phyloP scores from a whole-genome alignment of 345 rosid species.

The Nephelium lappaceum region DNA sequence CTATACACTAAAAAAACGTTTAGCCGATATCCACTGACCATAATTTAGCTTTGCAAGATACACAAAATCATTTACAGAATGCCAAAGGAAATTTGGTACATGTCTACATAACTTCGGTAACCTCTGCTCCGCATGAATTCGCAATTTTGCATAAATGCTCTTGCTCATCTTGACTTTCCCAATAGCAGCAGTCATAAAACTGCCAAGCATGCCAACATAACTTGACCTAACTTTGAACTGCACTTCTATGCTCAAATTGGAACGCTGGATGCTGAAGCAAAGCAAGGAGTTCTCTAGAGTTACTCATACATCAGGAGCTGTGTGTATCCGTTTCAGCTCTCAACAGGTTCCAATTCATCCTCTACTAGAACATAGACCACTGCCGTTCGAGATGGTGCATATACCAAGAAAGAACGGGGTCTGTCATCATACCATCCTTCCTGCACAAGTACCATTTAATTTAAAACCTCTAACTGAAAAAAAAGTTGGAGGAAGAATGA shows the following conservation, averaged over 20 bases:
- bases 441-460: slow-evolving; percentile 43
- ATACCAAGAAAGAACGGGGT: slow-evolving; percentile 73
- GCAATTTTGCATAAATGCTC: not conserved
- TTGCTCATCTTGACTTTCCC: not conserved
- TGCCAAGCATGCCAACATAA: not conserved
- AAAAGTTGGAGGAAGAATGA: not conserved
- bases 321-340: slow-evolving; percentile 1
- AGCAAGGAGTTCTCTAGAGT: not conserved
- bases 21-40: not conserved
- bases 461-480: not conserved
- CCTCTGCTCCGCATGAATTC: slow-evolving; percentile 3
- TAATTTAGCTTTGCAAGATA: slow-evolving; percentile 1
- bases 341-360: slow-evolving; percentile 22
- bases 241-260: not conserved
- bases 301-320: slow-evolving; percentile 7
- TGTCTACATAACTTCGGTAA: not conserved
- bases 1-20: not conserved
- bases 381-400: slow-evolving; percentile 85
- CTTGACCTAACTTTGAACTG: not conserved
- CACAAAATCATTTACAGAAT: slow-evolving; percentile 19
- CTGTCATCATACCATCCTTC: slow-evolving; percentile 69
- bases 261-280: not conserved
- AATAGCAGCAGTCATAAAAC: not conserved
- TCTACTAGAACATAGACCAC: slow-evolving; percentile 80
- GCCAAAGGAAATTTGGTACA: not conserved